These are phyloP conservation scores for Erythrobasidium hasegawianum DNA, from an alignment of 1,284 basidiomycete species.

Conservation along the genomic window DNA sequence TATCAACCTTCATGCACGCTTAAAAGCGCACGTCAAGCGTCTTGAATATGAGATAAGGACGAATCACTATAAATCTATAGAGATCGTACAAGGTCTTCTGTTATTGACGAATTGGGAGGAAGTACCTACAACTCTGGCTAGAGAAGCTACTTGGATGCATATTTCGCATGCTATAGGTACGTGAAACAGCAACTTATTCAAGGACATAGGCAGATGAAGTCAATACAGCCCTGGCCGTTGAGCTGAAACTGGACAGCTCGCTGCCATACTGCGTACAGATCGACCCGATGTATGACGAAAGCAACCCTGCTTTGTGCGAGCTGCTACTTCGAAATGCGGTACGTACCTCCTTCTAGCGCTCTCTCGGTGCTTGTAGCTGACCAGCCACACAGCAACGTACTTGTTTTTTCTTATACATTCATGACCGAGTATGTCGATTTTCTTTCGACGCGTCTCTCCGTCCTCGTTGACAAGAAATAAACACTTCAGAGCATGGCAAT, in stretches of 20 bases:
- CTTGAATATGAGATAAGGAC: not conserved
- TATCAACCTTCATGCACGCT: not conserved
- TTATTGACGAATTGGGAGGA: conserved; percentile 1
- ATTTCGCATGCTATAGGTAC: not conserved
- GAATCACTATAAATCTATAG: not conserved
- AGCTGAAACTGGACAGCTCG: not conserved
- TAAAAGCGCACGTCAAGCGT: not conserved
- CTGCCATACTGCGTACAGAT: conserved; percentile 2
- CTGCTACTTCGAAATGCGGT: not conserved
- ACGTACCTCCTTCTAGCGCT: not conserved
- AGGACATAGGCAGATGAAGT: not conserved
- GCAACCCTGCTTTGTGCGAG: not conserved
- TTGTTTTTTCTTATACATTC: not conserved
- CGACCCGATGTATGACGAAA: not conserved
- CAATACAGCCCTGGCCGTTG: not conserved
- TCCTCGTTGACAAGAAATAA: too few species aligned
- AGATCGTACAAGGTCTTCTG: not conserved
- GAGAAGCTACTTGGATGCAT: not conserved
- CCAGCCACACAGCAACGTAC: not conserved
- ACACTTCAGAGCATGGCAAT: not conserved
- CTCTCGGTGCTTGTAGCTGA: not conserved
- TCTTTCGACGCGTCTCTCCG: too few species aligned
- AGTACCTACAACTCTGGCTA: not conserved
- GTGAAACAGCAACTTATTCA: not conserved
- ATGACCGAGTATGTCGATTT: not conserved